Conservation (phyloP, 192 early-diverging fungal genomes). For the Coemansia sp. region DNA sequence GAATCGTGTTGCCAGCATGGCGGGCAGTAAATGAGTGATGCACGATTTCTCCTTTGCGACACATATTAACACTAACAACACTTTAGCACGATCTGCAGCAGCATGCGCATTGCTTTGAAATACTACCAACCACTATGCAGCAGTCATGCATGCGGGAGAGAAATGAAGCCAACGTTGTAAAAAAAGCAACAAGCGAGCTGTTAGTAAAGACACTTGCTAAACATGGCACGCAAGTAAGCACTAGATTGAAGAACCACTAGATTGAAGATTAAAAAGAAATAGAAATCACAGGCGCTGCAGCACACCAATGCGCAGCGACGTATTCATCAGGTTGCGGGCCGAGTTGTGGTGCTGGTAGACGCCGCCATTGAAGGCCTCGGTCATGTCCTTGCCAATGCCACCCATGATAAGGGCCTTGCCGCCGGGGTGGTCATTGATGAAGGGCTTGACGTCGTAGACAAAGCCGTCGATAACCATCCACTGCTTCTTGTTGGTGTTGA, state of each 20-base stretch:
- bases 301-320: slow-evolving; percentile 46
- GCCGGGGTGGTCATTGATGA: slow-evolving; percentile 87
- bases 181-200: neutral
- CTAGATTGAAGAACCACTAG: no score
- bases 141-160: no score
- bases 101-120: no score
- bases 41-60: no score
- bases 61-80: no score
- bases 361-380: slow-evolving; percentile 82
- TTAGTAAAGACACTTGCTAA: neutral
- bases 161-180: neutral
- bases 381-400: slow-evolving; percentile 81
- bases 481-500: slow-evolving; percentile 63
- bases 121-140: no score
- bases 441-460: slow-evolving; percentile 75
- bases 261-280: no score
- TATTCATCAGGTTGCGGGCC: slow-evolving; percentile 71
- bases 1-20: no score
- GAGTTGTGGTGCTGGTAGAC: slow-evolving; percentile 88
- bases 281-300: slow-evolving; percentile 28
- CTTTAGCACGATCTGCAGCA: no score
- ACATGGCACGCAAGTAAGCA: no score
- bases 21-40: no score
- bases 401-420: slow-evolving; percentile 66
- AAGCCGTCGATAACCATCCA: slow-evolving; percentile 82